phyloP scores from a whole-genome alignment of 768 basidiomycete species.

The Auriscalpium orientale region DNA sequence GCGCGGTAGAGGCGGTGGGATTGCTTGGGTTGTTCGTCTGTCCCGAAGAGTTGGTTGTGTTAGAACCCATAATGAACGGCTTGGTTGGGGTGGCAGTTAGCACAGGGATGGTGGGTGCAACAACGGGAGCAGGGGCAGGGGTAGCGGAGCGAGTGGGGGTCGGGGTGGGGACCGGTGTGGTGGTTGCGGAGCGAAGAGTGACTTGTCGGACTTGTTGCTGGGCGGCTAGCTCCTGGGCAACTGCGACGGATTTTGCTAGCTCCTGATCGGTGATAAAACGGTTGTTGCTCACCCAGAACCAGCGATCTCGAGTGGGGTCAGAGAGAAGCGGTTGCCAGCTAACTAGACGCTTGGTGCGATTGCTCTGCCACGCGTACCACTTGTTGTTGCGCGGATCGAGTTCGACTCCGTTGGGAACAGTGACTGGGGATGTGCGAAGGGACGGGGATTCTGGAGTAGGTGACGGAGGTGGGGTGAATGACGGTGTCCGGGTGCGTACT shows the following conservation, averaged over 20 bases:
- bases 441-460: neutral
- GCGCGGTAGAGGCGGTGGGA: neutral
- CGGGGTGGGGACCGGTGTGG: no score
- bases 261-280: neutral
- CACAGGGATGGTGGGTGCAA: neutral
- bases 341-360: neutral
- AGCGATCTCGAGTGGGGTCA: neutral
- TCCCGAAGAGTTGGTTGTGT: no score
- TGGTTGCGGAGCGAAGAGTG: neutral
- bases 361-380: neutral
- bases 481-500: no score
- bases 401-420: neutral
- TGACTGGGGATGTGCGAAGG: neutral
- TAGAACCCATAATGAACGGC: no score
- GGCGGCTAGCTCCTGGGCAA: neutral
- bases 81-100: no score
- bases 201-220: neutral
- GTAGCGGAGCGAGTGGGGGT: no score
- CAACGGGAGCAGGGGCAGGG: neutral
- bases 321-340: neutral
- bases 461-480: neutral
- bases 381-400: neutral
- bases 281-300: no score
- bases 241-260: neutral
- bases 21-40: no score